Percentiles rank a stretch among this genome's conserved stretches.
These are phyloP conservation scores for Xerocomus spinulosus DNA, from an alignment of 768 basidiomycete species.

Conservation along the genomic window DNA sequence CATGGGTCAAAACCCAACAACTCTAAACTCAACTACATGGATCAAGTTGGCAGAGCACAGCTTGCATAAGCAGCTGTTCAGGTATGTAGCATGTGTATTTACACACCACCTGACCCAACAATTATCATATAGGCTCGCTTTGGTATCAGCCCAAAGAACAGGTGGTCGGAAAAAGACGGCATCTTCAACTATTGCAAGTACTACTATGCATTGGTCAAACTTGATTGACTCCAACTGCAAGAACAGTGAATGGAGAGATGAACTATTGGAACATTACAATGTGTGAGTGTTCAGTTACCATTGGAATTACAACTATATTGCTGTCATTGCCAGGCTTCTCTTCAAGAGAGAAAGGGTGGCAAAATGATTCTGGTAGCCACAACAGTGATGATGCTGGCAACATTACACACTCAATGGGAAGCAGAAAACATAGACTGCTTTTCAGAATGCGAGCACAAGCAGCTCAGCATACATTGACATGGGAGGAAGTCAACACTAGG, in stretches of 20 bases:
- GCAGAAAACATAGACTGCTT: too few species aligned
- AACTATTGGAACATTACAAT: not conserved
- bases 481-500: too few species aligned
- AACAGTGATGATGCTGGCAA: too few species aligned
- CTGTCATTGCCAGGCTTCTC: too few species aligned
- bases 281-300: too few species aligned
- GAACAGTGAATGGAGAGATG: not conserved
- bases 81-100: not conserved
- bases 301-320: too few species aligned
- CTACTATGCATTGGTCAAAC: not conserved
- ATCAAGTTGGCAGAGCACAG: not conserved
- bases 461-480: too few species aligned
- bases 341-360: too few species aligned
- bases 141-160: slow-evolving; percentile 1
- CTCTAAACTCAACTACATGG: not conserved
- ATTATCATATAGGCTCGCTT: slow-evolving; percentile 1
- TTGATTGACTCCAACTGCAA: not conserved
- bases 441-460: too few species aligned
- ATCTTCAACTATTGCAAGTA: slow-evolving; percentile 4
- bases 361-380: too few species aligned
- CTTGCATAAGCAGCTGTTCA: not conserved
- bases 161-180: slow-evolving; percentile 6
- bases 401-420: too few species aligned
- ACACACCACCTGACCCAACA: not conserved
- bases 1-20: not conserved